Percentiles rank a stretch among this genome's conserved stretches.
phyloP scores from a whole-genome alignment of 202 grass and related monocot species.

The Schoenoplectus triqueter region DNA sequence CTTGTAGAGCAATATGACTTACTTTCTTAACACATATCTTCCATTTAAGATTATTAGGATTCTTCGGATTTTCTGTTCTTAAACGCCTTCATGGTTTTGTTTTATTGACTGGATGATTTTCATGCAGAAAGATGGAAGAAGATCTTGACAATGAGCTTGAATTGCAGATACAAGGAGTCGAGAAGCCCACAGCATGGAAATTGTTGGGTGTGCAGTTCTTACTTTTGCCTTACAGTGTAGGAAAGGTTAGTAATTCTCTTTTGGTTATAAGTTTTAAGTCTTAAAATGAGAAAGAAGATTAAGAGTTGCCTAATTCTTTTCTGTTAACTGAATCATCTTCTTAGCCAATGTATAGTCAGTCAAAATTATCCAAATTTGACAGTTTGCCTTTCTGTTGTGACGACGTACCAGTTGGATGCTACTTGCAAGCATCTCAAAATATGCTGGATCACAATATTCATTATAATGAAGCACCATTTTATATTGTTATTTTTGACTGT shows the following conservation, averaged over 20 bases:
- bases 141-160: slow-evolving; percentile 58
- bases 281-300: background rate
- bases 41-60: background rate
- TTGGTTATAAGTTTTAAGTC: background rate
- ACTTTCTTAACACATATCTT: background rate
- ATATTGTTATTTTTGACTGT: slow-evolving; percentile 6
- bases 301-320: background rate
- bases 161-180: slow-evolving; percentile 87
- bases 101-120: background rate
- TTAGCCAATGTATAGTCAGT: background rate
- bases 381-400: background rate
- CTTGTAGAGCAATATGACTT: slow-evolving; percentile 3
- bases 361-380: slow-evolving; percentile 18
- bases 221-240: slow-evolving; percentile 82
- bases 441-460: slow-evolving; percentile 35
- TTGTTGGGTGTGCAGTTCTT: slow-evolving; percentile 77
- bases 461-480: slow-evolving; percentile 6
- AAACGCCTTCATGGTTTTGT: background rate
- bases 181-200: slow-evolving; percentile 85
- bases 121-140: slow-evolving; percentile 28
- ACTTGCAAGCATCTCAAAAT: slow-evolving; percentile 12
- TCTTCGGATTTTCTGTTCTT: slow-evolving; percentile 7
- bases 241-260: slow-evolving; percentile 65
- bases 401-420: background rate
- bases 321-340: background rate